Conservation (phyloP, 805 yeast genomes). For the Grigorovia jiainica region DNA sequence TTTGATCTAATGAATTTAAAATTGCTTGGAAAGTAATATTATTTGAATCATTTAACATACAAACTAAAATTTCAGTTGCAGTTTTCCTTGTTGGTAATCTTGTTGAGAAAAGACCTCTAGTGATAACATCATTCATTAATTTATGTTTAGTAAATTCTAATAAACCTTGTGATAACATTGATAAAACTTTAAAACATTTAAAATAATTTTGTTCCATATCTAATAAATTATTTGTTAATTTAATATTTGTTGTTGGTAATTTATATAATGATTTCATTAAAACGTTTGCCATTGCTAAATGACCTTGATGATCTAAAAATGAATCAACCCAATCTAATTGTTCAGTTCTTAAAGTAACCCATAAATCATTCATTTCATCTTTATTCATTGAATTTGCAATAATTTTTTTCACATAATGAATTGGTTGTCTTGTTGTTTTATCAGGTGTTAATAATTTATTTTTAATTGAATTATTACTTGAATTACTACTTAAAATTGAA, state of each 20-base stretch:
- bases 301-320: constrained; percentile 77
- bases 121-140: constrained; percentile 47
- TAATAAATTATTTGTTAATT: constrained; percentile 34
- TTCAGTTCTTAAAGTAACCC: constrained; percentile 90
- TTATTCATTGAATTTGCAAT: constrained; percentile 59
- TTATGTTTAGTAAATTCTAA: constrained; percentile 24
- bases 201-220: constrained; percentile 71
- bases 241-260: constrained; percentile 18
- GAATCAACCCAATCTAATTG: constrained; percentile 72
- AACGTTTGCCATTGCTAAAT: constrained; percentile 59
- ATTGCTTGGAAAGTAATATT: constrained; percentile 30
- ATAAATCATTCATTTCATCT: constrained; percentile 68
- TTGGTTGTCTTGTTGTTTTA: constrained; percentile 44
- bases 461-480: neutral
- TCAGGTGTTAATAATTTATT: constrained; percentile 11
- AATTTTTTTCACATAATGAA: constrained; percentile 63
- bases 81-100: constrained; percentile 65
- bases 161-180: constrained; percentile 21
- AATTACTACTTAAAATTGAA: neutral
- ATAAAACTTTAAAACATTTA: constrained; percentile 57
- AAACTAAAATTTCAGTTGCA: constrained; percentile 67
- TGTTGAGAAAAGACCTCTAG: constrained; percentile 68
- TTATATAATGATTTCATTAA: constrained; percentile 39
- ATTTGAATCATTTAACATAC: constrained; percentile 38
- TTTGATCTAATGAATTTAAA: constrained; percentile 28